A percentile compares a stretch with the other conserved stretches of the same genome.
Evolutionary conservation across 1,139 yeast genomes (phyloP).

Genomic region (Lodderomyces oxycetoniae): DNA sequence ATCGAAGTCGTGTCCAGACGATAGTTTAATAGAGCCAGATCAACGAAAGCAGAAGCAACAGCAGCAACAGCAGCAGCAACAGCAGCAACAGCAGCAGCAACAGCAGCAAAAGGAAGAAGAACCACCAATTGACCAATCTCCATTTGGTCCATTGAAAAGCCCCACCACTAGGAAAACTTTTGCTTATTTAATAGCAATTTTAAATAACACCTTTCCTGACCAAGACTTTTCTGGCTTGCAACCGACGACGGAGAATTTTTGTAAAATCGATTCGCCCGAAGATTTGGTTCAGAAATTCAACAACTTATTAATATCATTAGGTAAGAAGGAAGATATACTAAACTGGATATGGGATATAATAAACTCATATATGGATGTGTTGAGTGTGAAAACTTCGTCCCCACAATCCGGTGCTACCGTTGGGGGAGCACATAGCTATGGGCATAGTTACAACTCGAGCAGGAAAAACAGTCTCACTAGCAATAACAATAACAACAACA

Average conservation of each 20-base stretch:
- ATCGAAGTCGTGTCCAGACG: neutral
- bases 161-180: constrained; percentile 82
- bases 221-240: constrained; percentile 87
- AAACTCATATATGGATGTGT: constrained; percentile 75
- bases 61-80: constrained; percentile 12
- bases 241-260: constrained; percentile 72
- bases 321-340: constrained; percentile 49
- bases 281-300: constrained; percentile 71
- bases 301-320: constrained; percentile 73
- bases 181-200: constrained; percentile 83
- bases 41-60: neutral
- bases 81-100: constrained; percentile 3
- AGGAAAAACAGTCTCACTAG: neutral
- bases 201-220: constrained; percentile 92
- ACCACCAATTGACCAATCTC: constrained; percentile 52
- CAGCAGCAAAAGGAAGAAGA: constrained; percentile 11
- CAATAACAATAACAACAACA: constrained; percentile 26
- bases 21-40: neutral
- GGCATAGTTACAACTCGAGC: neutral
- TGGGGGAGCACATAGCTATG: constrained; percentile 12
- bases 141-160: constrained; percentile 89
- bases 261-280: constrained; percentile 40
- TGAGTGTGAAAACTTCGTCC: constrained; percentile 28
- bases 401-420: constrained; percentile 16
- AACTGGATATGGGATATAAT: constrained; percentile 86